Evolutionary conservation across 2,329 filamentous ascomycete genomes (phyloP).

Genomic region (Aspergillus fijiensis): DNA sequence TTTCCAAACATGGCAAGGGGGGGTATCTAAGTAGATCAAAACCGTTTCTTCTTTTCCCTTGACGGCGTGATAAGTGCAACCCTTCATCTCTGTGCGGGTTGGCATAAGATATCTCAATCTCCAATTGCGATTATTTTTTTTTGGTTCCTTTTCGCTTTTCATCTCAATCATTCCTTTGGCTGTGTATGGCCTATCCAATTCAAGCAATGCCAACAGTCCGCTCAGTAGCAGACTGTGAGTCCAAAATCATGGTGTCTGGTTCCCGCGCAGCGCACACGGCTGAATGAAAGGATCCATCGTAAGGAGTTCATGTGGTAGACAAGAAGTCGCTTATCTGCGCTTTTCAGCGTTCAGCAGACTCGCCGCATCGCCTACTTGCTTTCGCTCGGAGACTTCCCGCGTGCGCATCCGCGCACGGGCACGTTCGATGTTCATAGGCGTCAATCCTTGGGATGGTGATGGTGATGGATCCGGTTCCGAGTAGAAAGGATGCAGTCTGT

Average conservation of each 20-base stretch:
- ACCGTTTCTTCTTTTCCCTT: not conserved
- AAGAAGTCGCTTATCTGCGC: constrained; percentile 19
- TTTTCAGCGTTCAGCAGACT: constrained; percentile 64
- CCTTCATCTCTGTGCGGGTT: not conserved
- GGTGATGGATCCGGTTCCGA: constrained; percentile 34
- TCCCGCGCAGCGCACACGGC: not conserved
- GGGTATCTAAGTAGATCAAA: constrained; percentile 10
- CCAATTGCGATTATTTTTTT: not conserved
- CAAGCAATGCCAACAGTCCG: not conserved
- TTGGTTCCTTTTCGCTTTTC: not conserved
- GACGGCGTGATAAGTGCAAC: not conserved
- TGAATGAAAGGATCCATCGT: not conserved
- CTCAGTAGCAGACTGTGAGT: not conserved
- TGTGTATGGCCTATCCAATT: not conserved
- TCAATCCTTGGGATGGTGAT: constrained; percentile 53
- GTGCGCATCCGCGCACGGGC: constrained; percentile 70
- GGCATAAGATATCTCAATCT: not conserved
- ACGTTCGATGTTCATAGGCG: constrained; percentile 52
- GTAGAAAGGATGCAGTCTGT: constrained; percentile 42
- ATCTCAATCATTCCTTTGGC: not conserved
- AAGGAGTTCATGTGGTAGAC: not conserved
- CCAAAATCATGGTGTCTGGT: not conserved
- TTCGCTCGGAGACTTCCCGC: constrained; percentile 77
- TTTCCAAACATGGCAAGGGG: constrained; percentile 4
- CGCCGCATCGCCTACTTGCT: constrained; percentile 87